Percentiles rank a stretch among this genome's conserved stretches.
Evolutionary conservation across 106 monocot genomes (phyloP).

Genomic region (Dendrobium chrysotoxum): DNA sequence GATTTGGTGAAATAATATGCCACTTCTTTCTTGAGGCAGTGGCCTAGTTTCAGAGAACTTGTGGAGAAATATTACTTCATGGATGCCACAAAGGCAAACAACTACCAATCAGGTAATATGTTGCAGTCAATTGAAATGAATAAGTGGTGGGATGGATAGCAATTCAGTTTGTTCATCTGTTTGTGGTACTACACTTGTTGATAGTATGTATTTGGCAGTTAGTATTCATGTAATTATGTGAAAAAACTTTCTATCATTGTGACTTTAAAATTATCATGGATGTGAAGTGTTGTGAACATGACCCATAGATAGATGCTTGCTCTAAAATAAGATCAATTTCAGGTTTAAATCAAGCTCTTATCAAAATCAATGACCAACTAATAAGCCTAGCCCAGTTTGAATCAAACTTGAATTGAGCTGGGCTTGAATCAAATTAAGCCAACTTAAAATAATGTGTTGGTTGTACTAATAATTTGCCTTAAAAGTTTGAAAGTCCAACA

Average conservation of each 20-base stretch:
- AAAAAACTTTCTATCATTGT: background rate
- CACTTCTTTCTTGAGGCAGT: slow-evolving; percentile 23
- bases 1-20: background rate
- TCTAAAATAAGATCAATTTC: background rate
- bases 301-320: background rate
- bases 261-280: background rate
- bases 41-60: slow-evolving; percentile 45
- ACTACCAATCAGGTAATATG: slow-evolving; percentile 41
- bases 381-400: no score
- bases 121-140: background rate
- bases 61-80: slow-evolving; percentile 85
- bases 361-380: no score
- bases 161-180: background rate
- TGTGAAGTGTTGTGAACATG: background rate
- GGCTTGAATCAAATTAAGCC: no score
- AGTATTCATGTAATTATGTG: background rate
- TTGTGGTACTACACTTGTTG: background rate
- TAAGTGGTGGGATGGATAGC: background rate
- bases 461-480: no score
- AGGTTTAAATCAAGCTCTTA: background rate
- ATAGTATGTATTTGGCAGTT: background rate
- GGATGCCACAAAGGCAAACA: slow-evolving; percentile 68
- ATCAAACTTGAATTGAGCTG: no score
- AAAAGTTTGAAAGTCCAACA: no score
- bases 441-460: no score